Evolutionary conservation across 139 green algal species (phyloP).

Genomic region (Trebouxia sp.): DNA sequence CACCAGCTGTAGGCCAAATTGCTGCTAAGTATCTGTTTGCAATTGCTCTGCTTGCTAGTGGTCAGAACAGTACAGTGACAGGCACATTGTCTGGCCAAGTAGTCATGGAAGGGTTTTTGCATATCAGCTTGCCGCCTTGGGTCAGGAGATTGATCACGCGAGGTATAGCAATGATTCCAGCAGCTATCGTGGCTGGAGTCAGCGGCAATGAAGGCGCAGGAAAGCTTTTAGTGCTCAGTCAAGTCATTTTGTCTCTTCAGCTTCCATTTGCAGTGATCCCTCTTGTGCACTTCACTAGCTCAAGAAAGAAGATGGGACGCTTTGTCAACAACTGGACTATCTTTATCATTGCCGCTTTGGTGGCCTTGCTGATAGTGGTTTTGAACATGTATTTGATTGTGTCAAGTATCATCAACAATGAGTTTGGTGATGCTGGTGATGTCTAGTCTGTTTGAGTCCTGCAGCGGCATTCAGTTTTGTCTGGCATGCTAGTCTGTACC

Average conservation of each 20-base stretch:
- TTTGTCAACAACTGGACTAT: slow-evolving; percentile 47
- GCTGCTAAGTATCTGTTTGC: slow-evolving; percentile 57
- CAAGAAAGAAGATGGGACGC: slow-evolving; percentile 39
- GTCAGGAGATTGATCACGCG: slow-evolving; percentile 53
- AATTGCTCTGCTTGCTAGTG: slow-evolving; percentile 50
- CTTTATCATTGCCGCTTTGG: slow-evolving; percentile 24
- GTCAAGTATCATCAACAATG: slow-evolving; percentile 2
- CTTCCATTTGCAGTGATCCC: slow-evolving; percentile 66
- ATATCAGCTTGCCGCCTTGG: slow-evolving; percentile 50
- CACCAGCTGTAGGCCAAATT: slow-evolving; percentile 46
- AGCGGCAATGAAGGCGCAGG: slow-evolving; percentile 51
- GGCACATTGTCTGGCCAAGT: slow-evolving; percentile 51
- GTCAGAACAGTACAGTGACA: slow-evolving; percentile 65
- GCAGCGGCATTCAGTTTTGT: no score
- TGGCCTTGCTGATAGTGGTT: slow-evolving; percentile 55
- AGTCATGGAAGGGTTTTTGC: slow-evolving; percentile 69
- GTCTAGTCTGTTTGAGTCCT: no score
- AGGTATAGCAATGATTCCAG: slow-evolving; percentile 53
- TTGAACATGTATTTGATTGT: slow-evolving; percentile 35
- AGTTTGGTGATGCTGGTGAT: slow-evolving; percentile 29
- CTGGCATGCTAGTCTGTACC: no score
- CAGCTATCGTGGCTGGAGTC: slow-evolving; percentile 57
- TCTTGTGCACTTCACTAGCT: slow-evolving; percentile 69
- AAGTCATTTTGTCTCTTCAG: slow-evolving; percentile 67
- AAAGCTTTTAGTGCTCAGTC: slow-evolving; percentile 53